Evolutionary conservation across 345 rosid genomes (phyloP).

Genomic region (Lumnitzera racemosa): DNA sequence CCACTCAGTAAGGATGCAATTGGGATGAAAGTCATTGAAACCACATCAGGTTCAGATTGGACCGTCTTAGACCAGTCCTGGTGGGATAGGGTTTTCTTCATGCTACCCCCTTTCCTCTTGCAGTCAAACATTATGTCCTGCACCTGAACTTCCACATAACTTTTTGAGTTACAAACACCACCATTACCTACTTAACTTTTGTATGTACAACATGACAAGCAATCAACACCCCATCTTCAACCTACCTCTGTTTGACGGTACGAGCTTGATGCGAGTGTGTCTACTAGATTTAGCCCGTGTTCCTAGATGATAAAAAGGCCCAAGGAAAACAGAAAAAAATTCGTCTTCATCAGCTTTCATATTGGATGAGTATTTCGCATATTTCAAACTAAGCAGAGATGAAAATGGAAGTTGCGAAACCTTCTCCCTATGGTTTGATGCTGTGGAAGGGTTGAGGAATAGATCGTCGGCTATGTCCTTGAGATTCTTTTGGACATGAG

Average conservation of each 20-base stretch:
- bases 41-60: constrained; percentile 35
- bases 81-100: constrained; percentile 20
- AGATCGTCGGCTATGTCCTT: constrained; percentile 39
- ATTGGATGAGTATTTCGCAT: background rate
- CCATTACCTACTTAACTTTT: background rate
- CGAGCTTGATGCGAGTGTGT: too few species aligned
- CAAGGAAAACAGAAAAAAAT: too few species aligned
- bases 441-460: constrained; percentile 18
- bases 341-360: background rate
- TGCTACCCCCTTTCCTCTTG: constrained; percentile 40
- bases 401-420: constrained; percentile 10
- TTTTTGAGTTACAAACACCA: constrained; percentile 1
- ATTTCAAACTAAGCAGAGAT: background rate
- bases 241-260: too few species aligned
- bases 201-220: too few species aligned
- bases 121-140: constrained; percentile 31
- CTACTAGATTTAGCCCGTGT: too few species aligned
- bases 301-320: too few species aligned
- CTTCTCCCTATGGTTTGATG: constrained; percentile 16
- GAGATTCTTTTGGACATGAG: constrained; percentile 32
- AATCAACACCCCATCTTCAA: too few species aligned
- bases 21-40: constrained; percentile 49
- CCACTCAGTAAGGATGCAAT: constrained; percentile 40
- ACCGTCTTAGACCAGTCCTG: constrained; percentile 38
- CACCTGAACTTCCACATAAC: constrained; percentile 8